These are phyloP conservation scores for Pythium guiyangense DNA, from an alignment of 352 stramenopile genomes.

Conservation along the genomic window DNA sequence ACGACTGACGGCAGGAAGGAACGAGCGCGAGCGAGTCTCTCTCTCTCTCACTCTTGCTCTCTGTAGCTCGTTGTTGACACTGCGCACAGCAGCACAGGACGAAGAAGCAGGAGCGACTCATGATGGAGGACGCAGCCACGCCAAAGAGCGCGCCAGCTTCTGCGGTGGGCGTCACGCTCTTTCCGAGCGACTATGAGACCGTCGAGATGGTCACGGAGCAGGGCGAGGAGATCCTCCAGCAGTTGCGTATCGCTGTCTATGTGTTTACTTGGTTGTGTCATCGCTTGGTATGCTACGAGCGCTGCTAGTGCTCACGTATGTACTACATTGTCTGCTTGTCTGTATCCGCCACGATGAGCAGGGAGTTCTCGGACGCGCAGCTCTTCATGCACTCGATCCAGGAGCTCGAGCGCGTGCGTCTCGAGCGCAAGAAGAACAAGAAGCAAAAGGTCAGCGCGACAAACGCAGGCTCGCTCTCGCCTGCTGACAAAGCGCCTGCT, in stretches of 20 bases:
- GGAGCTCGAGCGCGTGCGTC: constrained; percentile 60
- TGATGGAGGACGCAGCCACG: constrained; percentile 29
- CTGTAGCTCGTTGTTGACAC: no score
- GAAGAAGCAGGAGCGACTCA: background rate
- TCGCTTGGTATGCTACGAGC: background rate
- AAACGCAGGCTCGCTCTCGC: background rate
- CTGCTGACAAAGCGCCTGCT: constrained; percentile 8
- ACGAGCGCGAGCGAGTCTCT: background rate
- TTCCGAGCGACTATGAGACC: constrained; percentile 67
- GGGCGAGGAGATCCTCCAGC: constrained; percentile 73
- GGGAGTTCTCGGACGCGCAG: constrained; percentile 81
- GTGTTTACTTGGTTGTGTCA: background rate
- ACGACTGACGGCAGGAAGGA: background rate
- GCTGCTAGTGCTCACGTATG: constrained; percentile 1
- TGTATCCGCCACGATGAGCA: constrained; percentile 11
- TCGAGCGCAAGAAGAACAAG: constrained; percentile 66
- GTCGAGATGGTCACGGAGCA: constrained; percentile 80
- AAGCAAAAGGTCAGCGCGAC: constrained; percentile 20
- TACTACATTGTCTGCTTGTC: background rate
- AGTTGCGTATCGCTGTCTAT: constrained; percentile 31
- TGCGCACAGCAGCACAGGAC: background rate
- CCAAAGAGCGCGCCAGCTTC: constrained; percentile 31
- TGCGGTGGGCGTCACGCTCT: constrained; percentile 69
- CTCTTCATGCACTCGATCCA: constrained; percentile 82
- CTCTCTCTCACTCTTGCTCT: background rate